Conservation (phyloP, 805 yeast species). For the Yamadazyma kitorensis region DNA sequence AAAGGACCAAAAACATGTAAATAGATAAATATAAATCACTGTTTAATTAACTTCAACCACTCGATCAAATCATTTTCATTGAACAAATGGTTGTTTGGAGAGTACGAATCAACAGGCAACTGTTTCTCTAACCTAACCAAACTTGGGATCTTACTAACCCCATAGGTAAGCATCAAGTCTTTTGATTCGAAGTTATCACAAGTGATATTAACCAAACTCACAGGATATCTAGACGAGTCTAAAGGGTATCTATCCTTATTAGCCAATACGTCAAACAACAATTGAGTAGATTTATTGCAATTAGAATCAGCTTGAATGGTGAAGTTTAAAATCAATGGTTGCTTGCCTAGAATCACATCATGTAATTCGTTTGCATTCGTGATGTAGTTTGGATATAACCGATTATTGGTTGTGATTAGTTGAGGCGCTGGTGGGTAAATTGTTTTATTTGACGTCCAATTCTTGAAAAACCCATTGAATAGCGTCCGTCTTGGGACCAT, state of each 20-base stretch:
- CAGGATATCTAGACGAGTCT: constrained; percentile 34
- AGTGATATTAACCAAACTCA: constrained; percentile 70
- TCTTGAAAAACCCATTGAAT: constrained; percentile 2
- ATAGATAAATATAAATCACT: constrained; percentile 1
- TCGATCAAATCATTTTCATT: constrained; percentile 28
- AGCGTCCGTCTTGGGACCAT: constrained; percentile 1
- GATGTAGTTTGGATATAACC: constrained; percentile 41
- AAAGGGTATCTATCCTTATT: constrained; percentile 31
- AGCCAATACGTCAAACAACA: constrained; percentile 40
- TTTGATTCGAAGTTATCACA: constrained; percentile 63
- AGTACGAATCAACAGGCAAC: constrained; percentile 41
- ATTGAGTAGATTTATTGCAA: constrained; percentile 61
- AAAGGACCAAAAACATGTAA: constrained; percentile 1
- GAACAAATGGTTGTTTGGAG: constrained; percentile 13
- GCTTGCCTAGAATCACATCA: constrained; percentile 46
- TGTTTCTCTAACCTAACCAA: constrained; percentile 67
- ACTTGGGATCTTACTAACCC: constrained; percentile 57
- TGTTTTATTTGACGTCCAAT: constrained; percentile 1
- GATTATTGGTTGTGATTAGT: constrained; percentile 36
- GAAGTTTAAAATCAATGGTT: constrained; percentile 70
- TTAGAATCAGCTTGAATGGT: constrained; percentile 63
- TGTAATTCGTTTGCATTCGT: constrained; percentile 60
- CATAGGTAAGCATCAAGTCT: constrained; percentile 56
- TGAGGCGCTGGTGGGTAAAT: constrained; percentile 41
- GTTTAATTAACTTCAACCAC: constrained; percentile 17